Percentiles rank a stretch among this genome's conserved stretches.
phyloP scores from a whole-genome alignment of 257 asterid genomes.

The Lycium ferocissimum region DNA sequence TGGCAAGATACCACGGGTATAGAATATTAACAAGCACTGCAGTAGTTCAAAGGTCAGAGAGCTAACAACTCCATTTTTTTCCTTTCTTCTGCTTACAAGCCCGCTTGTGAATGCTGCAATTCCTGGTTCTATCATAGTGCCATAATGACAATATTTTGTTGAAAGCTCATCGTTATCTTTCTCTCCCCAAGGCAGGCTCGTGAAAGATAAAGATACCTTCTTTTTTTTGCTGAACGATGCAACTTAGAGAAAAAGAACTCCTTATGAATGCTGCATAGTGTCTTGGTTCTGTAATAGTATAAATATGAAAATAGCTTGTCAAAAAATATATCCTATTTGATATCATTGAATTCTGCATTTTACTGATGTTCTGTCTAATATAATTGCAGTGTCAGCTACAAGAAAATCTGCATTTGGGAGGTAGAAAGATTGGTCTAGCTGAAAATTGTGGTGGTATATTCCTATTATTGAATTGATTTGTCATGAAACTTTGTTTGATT shows the following conservation, averaged over 20 bases:
- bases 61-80: not conserved
- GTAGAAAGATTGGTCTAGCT: not conserved
- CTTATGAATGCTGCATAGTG: not conserved
- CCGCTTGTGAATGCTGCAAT: not conserved
- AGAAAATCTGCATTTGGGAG: constrained; percentile 12
- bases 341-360: not conserved
- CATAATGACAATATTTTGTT: constrained; percentile 13
- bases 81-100: not conserved
- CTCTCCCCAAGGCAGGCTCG: not conserved
- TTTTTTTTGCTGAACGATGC: constrained; percentile 7
- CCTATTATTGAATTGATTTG: not conserved
- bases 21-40: constrained; percentile 10
- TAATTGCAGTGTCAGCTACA: constrained; percentile 27
- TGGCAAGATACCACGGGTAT: not conserved
- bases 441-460: constrained; percentile 6
- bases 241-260: not conserved
- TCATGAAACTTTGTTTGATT: constrained; percentile 14
- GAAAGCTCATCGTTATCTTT: not conserved
- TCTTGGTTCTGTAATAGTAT: not conserved
- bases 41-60: not conserved
- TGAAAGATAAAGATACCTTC: not conserved
- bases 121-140: not conserved
- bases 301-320: constrained; percentile 7
- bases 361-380: constrained; percentile 21
- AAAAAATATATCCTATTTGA: not conserved